phyloP scores from a whole-genome alignment of 108 stramenopile species.

The Epithemia pelagica region DNA sequence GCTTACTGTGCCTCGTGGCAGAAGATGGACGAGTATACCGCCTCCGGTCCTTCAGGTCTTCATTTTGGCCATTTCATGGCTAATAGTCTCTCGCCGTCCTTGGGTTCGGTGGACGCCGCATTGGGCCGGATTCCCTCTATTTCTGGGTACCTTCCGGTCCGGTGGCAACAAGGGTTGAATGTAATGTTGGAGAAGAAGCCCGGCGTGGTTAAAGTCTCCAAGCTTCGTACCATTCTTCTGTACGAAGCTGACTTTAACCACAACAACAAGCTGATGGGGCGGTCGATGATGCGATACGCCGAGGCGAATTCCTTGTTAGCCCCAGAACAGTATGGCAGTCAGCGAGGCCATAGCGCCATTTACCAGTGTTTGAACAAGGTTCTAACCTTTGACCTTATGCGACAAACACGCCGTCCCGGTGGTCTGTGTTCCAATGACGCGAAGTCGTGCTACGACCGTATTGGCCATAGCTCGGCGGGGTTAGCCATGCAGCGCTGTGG shows the following conservation, averaged over 20 bases:
- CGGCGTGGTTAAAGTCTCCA: neutral
- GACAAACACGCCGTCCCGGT: neutral
- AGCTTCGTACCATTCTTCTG: slow-evolving; percentile 15
- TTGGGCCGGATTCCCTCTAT: neutral
- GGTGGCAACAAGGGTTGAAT: neutral
- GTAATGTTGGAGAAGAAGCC: slow-evolving; percentile 10
- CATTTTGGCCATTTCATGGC: neutral
- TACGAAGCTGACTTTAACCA: slow-evolving; percentile 19
- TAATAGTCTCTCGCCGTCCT: no score
- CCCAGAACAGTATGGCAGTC: neutral
- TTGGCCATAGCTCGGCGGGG: slow-evolving; percentile 5
- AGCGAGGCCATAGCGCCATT: neutral
- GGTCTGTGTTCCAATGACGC: slow-evolving; percentile 10
- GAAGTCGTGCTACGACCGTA: slow-evolving; percentile 19
- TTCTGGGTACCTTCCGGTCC: neutral
- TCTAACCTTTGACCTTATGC: neutral
- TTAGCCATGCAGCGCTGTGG: slow-evolving; percentile 11
- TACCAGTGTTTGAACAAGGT: neutral
- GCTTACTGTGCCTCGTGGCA: neutral
- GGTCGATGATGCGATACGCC: neutral
- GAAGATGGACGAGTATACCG: neutral
- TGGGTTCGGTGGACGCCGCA: no score
- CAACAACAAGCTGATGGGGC: slow-evolving; percentile 12
- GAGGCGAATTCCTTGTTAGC: neutral
- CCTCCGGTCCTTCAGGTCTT: neutral